These are phyloP conservation scores for Exophiala bonariae DNA, from an alignment of 2,329 filamentous ascomycete species.

Conservation along the genomic window DNA sequence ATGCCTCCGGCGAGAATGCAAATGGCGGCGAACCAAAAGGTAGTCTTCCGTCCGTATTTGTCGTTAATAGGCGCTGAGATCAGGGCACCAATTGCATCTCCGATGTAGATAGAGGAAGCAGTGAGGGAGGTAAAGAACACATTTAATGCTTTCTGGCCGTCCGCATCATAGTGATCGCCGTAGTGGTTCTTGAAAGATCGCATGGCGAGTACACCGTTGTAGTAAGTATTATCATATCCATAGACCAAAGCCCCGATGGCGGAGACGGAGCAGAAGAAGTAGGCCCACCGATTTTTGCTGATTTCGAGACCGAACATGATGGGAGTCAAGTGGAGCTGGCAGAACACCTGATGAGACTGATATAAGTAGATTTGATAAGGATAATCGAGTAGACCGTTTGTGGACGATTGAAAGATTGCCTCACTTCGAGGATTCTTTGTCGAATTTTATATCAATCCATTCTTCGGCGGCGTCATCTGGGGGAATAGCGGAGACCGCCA, in stretches of 20 bases:
- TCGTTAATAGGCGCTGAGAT: conserved; percentile 40
- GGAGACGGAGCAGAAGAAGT: conserved; percentile 30
- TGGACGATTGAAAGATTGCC: too few relatives aligned
- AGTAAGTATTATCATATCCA: conserved; percentile 34
- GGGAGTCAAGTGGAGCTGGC: too few relatives aligned
- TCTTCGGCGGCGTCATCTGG: too few relatives aligned
- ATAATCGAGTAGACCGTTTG: too few relatives aligned
- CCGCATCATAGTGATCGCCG: conserved; percentile 21
- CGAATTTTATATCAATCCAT: too few relatives aligned
- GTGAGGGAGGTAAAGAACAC: conserved; percentile 35
- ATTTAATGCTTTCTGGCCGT: conserved; percentile 26
- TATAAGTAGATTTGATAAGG: too few relatives aligned
- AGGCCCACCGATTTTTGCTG: conserved; percentile 28
- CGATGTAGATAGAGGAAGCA: conserved; percentile 41
- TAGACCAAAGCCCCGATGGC: conserved; percentile 32
- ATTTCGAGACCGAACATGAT: conserved; percentile 23
- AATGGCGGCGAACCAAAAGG: conserved; percentile 36
- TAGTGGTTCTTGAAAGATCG: conserved; percentile 29
- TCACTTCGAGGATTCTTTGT: too few relatives aligned
- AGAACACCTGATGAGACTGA: too few relatives aligned
- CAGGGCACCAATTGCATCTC: conserved; percentile 39
- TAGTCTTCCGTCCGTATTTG: conserved; percentile 35
- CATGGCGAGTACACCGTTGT: conserved; percentile 34
- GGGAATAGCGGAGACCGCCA: too few relatives aligned
- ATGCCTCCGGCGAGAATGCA: conserved; percentile 35